These are phyloP conservation scores for Phaeosphaeria sp. DNA, from an alignment of 2,329 filamentous ascomycete species.

Conservation along the genomic window DNA sequence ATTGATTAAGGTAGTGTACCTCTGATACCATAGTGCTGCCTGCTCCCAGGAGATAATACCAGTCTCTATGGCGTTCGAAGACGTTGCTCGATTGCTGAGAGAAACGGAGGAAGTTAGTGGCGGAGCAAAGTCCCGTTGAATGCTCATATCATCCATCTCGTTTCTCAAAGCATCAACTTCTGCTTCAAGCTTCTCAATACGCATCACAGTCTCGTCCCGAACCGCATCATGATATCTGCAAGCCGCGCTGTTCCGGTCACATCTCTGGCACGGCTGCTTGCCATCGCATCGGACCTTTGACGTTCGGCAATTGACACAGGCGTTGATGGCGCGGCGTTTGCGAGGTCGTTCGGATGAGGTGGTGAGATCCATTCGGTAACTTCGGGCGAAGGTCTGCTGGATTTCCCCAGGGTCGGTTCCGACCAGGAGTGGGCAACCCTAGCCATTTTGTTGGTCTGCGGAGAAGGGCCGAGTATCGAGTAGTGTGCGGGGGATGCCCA, in stretches of 20 bases:
- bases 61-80: conserved; percentile 28
- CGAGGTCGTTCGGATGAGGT: conserved; percentile 27
- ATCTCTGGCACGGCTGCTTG: conserved; percentile 38
- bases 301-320: conserved; percentile 36
- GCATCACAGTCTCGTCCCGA: conserved; percentile 30
- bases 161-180: conserved; percentile 25
- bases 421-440: not conserved
- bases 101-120: not conserved
- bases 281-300: conserved; percentile 45
- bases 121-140: conserved; percentile 1
- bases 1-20: conserved; percentile 5
- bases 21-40: conserved; percentile 34
- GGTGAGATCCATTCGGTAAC: conserved; percentile 19
- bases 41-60: conserved; percentile 35
- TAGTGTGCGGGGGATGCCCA: conserved; percentile 7
- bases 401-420: not conserved
- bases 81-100: conserved; percentile 5
- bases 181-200: conserved; percentile 37
- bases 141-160: conserved; percentile 14
- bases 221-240: conserved; percentile 36
- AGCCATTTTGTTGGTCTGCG: conserved; percentile 3
- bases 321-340: conserved; percentile 44
- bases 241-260: conserved; percentile 26
- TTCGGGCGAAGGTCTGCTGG: conserved; percentile 10
- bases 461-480: conserved; percentile 6